Percentiles rank a stretch among this genome's conserved stretches.
Conservation (phyloP, 306 rosid species). For the Mimosa pudica region DNA sequence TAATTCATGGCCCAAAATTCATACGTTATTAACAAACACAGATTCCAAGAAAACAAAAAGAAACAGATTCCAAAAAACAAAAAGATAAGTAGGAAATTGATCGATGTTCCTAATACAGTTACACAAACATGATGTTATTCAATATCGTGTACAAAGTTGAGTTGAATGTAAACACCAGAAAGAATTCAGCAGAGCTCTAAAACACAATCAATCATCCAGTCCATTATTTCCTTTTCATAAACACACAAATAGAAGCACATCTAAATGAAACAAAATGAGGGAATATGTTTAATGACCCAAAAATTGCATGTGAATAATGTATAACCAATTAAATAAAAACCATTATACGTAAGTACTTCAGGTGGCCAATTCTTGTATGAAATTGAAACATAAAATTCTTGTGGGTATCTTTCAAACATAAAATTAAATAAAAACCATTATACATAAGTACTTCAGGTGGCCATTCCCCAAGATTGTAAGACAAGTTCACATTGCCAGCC, state of each 20-base stretch:
- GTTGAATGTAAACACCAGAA: not conserved
- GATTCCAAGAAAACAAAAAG: not conserved
- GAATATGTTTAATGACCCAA: not conserved
- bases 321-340: not conserved
- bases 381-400: not conserved
- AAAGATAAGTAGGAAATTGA: not conserved
- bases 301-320: not conserved
- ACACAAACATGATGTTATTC: not conserved
- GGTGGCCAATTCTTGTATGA: not conserved
- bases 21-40: conserved; percentile 12
- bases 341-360: not conserved
- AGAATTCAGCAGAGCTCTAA: conserved; percentile 1
- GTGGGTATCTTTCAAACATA: not conserved
- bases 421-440: not conserved
- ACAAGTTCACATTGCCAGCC: not conserved
- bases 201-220: too few species aligned
- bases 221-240: too few species aligned
- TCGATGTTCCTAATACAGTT: not conserved
- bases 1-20: conserved; percentile 4
- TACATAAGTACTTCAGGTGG: too few species aligned
- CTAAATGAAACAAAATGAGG: too few species aligned
- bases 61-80: not conserved
- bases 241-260: too few species aligned
- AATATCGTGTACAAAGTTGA: not conserved
- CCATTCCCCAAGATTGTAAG: too few species aligned